Base-by-base conservation (phyloP, 2,329 filamentous ascomycete genomes). In the Sporothrix variecibatus region DNA sequence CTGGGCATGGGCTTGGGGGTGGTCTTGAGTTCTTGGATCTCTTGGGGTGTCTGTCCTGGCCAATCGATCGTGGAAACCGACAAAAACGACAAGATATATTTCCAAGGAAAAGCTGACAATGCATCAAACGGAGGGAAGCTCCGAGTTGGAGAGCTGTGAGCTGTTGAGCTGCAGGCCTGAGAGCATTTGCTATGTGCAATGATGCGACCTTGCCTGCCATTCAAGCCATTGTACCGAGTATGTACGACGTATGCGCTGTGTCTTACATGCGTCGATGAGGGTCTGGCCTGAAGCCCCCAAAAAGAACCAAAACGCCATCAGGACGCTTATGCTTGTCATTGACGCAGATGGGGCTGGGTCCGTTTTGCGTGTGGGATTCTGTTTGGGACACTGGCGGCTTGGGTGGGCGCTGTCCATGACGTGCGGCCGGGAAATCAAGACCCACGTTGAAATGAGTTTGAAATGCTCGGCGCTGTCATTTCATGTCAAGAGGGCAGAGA, bases 311-410 rank as follows among this genome's bases (percentile, higher is more conserved):
- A 31, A 9, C 23, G 51, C 28, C 15, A 31, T 3, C 56, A 31
- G 31, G 40, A 31, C 64, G 64, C 64, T 49, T 67, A 67, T 67
- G 64, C 64, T 46, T 67, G 62, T 46, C 62, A 43, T 65, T 43
- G 64, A 67, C 40, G 15, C 60, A 64, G 31, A 43, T 40, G 34
- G 31, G 15, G 2, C 60, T 40, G 34, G n/a, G 34, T 6, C n/a
- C 60, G 60, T 12, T 38, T 26, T 34, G 28, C 17, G 31, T 9
- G 28, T 34, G 12, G 28, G 28, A 58, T 58, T 58, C 23, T 58
- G 26, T 58, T 31, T 31, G 53, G 11, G 34, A 34, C 34, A 34
- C 34, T 34, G 8, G 43, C 43, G 60, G 11, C 56, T 64, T 56
- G 51, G 51, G 34, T 34, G n/a, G n/a, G 58, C 31, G 31, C 31